phyloP scores from a whole-genome alignment of 2,329 filamentous ascomycete genomes.

The Arachnopeziza araneosa region DNA sequence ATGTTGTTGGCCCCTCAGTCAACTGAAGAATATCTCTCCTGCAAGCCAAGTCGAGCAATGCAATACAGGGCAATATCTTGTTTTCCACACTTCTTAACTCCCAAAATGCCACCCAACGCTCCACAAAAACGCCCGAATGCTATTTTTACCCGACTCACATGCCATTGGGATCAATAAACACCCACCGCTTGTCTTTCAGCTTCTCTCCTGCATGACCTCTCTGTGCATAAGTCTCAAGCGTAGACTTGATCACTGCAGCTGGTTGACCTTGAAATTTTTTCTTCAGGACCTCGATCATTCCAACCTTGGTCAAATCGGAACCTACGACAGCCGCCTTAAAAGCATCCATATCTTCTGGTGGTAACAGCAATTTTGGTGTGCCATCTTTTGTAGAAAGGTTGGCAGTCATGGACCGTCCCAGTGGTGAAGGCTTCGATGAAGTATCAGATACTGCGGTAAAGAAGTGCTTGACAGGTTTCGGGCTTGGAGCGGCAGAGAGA shows the following conservation, averaged over 20 bases:
- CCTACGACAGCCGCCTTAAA: slow-evolving; percentile 68
- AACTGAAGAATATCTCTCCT: not conserved
- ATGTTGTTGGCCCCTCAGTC: not conserved
- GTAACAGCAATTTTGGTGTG: slow-evolving; percentile 24
- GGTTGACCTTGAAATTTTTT: slow-evolving; percentile 66
- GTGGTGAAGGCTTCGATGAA: not conserved
- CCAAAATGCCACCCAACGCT: not conserved
- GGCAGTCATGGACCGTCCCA: not conserved
- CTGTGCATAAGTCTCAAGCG: slow-evolving; percentile 59
- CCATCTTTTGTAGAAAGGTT: slow-evolving; percentile 7
- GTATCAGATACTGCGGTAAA: slow-evolving; percentile 8
- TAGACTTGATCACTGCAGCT: slow-evolving; percentile 65
- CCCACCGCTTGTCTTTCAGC: slow-evolving; percentile 26
- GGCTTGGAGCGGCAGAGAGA: not conserved
- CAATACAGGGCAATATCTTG: not conserved
- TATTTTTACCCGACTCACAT: not conserved
- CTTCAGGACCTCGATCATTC: slow-evolving; percentile 69
- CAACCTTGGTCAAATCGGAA: slow-evolving; percentile 67
- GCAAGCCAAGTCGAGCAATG: not conserved
- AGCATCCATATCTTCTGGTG: slow-evolving; percentile 21
- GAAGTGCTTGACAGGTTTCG: slow-evolving; percentile 14
- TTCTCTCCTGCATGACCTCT: slow-evolving; percentile 49
- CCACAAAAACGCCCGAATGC: not conserved
- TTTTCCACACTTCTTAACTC: not conserved
- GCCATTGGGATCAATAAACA: slow-evolving; percentile 5